A percentile compares a stretch with the other conserved stretches of the same genome.
phyloP scores from a whole-genome alignment of 768 basidiomycete species.

The Lactarius hengduanensis region DNA sequence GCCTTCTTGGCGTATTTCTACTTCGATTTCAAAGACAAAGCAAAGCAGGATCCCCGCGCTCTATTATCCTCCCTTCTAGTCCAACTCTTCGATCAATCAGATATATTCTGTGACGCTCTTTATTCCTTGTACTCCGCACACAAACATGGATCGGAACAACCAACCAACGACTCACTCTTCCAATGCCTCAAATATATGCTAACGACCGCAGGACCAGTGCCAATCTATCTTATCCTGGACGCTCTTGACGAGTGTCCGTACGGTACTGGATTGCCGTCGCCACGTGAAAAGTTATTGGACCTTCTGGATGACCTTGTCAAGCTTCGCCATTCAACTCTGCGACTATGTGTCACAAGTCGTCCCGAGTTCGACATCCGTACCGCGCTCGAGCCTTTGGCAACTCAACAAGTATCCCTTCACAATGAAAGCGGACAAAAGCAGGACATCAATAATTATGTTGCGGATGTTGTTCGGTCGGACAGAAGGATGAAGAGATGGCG shows the following conservation, averaged over 20 bases:
- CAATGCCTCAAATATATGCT: not conserved
- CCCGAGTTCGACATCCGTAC: not conserved
- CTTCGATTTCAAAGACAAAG: not conserved
- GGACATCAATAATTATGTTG: not conserved
- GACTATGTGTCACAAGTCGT: not conserved
- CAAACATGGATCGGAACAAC: not conserved
- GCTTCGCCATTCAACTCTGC: not conserved
- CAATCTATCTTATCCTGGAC: not conserved
- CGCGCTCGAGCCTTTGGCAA: not conserved
- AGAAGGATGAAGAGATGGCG: not conserved
- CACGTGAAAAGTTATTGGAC: not conserved
- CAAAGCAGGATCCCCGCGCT: not conserved
- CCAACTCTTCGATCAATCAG: not conserved
- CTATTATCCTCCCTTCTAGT: not conserved
- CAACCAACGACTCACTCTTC: not conserved
- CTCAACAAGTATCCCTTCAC: not conserved
- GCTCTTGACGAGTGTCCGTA: not conserved
- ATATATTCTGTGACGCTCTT: not conserved
- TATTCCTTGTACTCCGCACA: not conserved
- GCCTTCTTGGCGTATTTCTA: not conserved
- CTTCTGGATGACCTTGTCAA: not conserved
- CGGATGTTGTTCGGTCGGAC: not conserved
- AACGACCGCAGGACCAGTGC: no score
- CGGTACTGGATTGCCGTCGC: not conserved
- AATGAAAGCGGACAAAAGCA: not conserved